Evolutionary conservation across 495 filamentous ascomycete genomes (phyloP).

Genomic region (Neurospora africana): DNA sequence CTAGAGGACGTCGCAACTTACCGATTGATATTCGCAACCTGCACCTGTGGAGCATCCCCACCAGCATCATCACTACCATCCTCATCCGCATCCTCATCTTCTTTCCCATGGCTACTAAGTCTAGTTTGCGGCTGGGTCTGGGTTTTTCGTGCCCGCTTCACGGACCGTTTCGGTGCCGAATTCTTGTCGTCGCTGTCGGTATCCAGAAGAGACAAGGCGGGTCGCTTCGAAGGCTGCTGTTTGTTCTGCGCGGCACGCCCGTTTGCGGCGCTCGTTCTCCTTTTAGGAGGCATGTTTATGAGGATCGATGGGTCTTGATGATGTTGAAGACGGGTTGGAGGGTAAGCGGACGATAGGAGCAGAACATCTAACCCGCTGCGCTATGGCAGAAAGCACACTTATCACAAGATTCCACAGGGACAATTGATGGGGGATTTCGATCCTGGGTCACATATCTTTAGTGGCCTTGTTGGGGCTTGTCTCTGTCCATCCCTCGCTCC

Average conservation of each 20-base stretch:
- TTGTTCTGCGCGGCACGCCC: background rate
- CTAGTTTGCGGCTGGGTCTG: background rate
- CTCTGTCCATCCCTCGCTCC: background rate
- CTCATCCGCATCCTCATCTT: background rate
- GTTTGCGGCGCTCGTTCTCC: background rate
- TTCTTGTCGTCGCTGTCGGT: background rate
- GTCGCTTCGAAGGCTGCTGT: background rate
- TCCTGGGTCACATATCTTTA: background rate
- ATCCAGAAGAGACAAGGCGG: background rate
- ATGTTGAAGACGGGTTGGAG: background rate
- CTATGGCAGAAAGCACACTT: background rate
- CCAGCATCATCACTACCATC: background rate
- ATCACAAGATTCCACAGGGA: background rate
- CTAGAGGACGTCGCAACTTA: background rate
- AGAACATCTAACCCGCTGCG: background rate
- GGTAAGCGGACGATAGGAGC: background rate
- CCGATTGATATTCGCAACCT: background rate
- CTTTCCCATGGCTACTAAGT: background rate
- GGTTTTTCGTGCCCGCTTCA: constrained; percentile 5
- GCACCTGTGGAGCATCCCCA: background rate
- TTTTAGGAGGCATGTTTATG: background rate
- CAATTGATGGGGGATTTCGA: background rate
- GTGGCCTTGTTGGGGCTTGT: background rate
- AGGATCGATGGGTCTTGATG: background rate
- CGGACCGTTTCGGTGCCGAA: background rate